phyloP scores from a whole-genome alignment of 805 yeast genomes.

The Nakazawaea wickerhamii region DNA sequence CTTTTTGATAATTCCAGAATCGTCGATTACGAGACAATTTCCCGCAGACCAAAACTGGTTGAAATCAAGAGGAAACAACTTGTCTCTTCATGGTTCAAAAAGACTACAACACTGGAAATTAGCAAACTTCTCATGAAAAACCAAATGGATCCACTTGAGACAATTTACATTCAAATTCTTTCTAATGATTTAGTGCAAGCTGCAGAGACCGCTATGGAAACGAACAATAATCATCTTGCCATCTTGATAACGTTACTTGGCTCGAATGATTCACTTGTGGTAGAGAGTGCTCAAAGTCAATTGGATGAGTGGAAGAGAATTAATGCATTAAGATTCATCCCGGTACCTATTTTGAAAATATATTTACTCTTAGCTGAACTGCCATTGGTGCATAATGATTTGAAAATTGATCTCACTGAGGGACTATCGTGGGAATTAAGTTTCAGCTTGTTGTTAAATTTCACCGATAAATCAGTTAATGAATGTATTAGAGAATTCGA shows the following conservation, averaged over 20 bases:
- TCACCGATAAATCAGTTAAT: slow-evolving; percentile 14
- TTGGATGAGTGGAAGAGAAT: slow-evolving; percentile 57
- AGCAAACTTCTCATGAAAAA: slow-evolving; percentile 22
- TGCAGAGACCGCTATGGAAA: slow-evolving; percentile 49
- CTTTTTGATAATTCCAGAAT: slow-evolving; percentile 44
- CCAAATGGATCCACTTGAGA: slow-evolving; percentile 39
- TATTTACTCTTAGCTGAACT: slow-evolving; percentile 61
- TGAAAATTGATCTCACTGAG: slow-evolving; percentile 30
- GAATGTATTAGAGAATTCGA: slow-evolving; percentile 14
- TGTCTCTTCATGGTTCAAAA: slow-evolving; percentile 54
- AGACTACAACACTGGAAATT: slow-evolving; percentile 33
- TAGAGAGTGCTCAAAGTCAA: slow-evolving; percentile 53
- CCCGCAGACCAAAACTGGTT: neutral
- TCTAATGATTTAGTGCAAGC: slow-evolving; percentile 61
- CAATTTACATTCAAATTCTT: slow-evolving; percentile 43
- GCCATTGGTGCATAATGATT: slow-evolving; percentile 23
- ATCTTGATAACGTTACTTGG: slow-evolving; percentile 64
- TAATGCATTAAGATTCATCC: slow-evolving; percentile 39
- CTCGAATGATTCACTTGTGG: slow-evolving; percentile 58
- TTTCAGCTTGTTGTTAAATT: slow-evolving; percentile 56
- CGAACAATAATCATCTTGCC: slow-evolving; percentile 66
- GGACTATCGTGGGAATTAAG: slow-evolving; percentile 63
- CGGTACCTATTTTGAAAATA: slow-evolving; percentile 48
- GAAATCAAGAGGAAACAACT: slow-evolving; percentile 33
- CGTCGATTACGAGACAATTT: neutral